Conservation (phyloP, 2,329 filamentous ascomycete genomes). For the Ceratocystis cubensis region DNA sequence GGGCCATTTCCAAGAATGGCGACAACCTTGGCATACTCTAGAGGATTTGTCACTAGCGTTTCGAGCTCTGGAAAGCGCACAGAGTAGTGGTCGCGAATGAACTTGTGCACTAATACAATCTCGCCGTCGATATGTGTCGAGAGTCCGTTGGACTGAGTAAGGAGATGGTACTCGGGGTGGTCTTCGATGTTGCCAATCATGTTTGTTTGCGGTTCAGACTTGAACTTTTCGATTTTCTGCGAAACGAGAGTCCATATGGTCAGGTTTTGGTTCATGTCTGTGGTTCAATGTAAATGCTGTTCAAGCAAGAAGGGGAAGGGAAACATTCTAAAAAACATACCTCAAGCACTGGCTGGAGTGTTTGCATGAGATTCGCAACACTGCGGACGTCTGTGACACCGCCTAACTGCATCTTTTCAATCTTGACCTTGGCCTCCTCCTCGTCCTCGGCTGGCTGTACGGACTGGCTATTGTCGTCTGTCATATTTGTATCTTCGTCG, state of each 20-base stretch:
- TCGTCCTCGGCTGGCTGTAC: conserved; percentile 47
- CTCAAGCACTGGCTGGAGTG: conserved; percentile 66
- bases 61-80: conserved; percentile 88
- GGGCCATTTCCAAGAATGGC: conserved; percentile 87
- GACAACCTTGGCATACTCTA: conserved; percentile 92
- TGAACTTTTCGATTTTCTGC: conserved; percentile 71
- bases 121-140: conserved; percentile 91
- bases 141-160: conserved; percentile 78
- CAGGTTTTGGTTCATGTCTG: conserved; percentile 54
- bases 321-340: conserved; percentile 40
- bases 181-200: conserved; percentile 77
- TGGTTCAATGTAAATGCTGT: conserved; percentile 50
- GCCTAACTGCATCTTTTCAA: conserved; percentile 70
- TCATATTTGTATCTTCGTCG: conserved; percentile 48
- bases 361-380: conserved; percentile 70
- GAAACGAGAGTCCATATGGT: conserved; percentile 30
- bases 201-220: conserved; percentile 52
- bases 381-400: conserved; percentile 64
- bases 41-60: conserved; percentile 72
- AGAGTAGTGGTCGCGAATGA: conserved; percentile 91
- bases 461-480: conserved; percentile 32
- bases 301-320: conserved; percentile 18
- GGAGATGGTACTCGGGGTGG: conserved; percentile 77
- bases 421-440: conserved; percentile 58
- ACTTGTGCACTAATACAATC: conserved; percentile 88